phyloP scores from a whole-genome alignment of 306 rosid genomes.

The Quercus bicolor region DNA sequence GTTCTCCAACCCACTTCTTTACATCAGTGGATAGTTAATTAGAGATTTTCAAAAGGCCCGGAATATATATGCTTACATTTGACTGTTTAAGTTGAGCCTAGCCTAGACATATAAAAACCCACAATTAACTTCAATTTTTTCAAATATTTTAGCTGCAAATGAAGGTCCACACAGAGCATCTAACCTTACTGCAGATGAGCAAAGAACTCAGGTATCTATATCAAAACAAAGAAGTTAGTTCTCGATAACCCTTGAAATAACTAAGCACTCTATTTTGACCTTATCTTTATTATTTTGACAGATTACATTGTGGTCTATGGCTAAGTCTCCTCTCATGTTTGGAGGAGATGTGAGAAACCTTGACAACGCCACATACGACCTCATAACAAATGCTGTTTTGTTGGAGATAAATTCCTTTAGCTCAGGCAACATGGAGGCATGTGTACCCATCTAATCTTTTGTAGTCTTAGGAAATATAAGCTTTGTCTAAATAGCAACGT shows the following conservation, averaged over 20 bases:
- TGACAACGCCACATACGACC: slow-evolving; percentile 38
- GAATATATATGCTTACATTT: slow-evolving; percentile 2
- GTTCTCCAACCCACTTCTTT: not conserved
- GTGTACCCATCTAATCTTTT: slow-evolving; percentile 26
- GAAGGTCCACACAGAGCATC: slow-evolving; percentile 73
- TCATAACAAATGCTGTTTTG: slow-evolving; percentile 68
- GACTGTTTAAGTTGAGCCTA: slow-evolving; percentile 25
- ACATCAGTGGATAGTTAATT: not conserved
- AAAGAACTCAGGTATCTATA: slow-evolving; percentile 72
- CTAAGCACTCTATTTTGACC: slow-evolving; percentile 12
- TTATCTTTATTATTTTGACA: slow-evolving; percentile 28
- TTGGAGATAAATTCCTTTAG: slow-evolving; percentile 74
- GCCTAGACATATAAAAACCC: slow-evolving; percentile 1
- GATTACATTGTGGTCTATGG: slow-evolving; percentile 90
- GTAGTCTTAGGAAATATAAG: not conserved
- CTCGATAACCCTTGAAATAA: not conserved
- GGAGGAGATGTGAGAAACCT: slow-evolving; percentile 90
- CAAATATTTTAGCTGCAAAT: slow-evolving; percentile 54
- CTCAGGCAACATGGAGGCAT: slow-evolving; percentile 77
- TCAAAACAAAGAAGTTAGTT: slow-evolving; percentile 6
- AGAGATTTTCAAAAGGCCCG: slow-evolving; percentile 8
- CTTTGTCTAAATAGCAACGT: not conserved
- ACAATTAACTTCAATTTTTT: not conserved
- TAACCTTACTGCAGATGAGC: slow-evolving; percentile 53
- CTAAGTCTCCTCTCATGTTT: slow-evolving; percentile 95